phyloP scores from a whole-genome alignment of 805 yeast species.

The Kazachstania kunashirensis region DNA sequence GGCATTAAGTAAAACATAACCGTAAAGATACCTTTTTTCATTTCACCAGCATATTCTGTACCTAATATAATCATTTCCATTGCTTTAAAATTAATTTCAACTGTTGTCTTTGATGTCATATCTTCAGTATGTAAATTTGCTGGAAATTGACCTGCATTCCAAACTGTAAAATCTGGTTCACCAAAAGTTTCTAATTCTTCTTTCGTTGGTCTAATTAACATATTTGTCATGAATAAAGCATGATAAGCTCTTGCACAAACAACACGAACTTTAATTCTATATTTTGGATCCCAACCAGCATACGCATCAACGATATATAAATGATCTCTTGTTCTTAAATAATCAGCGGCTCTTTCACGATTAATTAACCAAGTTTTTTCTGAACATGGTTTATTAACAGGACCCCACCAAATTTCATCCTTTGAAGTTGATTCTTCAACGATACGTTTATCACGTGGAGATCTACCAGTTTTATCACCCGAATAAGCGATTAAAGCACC shows the following conservation, averaged over 20 bases:
- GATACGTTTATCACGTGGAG: slow-evolving; percentile 96
- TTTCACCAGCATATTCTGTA: slow-evolving; percentile 98
- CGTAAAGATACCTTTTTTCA: slow-evolving; percentile 98
- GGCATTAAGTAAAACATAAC: slow-evolving; percentile 99
- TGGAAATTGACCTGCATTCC: slow-evolving; percentile 98
- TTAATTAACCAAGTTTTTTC: slow-evolving; percentile 93
- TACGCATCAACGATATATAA: slow-evolving; percentile 91
- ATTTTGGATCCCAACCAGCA: slow-evolving; percentile 99
- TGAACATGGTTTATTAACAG: slow-evolving; percentile 89
- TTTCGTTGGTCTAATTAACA: slow-evolving; percentile 89
- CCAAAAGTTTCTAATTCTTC: slow-evolving; percentile 86
- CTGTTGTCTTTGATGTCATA: slow-evolving; percentile 93
- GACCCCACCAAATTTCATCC: slow-evolving; percentile 97
- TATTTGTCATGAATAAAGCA: slow-evolving; percentile 94
- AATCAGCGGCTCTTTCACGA: slow-evolving; percentile 93
- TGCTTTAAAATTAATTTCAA: slow-evolving; percentile 90
- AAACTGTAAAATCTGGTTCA: slow-evolving; percentile 95
- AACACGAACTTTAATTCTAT: slow-evolving; percentile 89
- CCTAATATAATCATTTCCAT: slow-evolving; percentile 99
- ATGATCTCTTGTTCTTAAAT: slow-evolving; percentile 89
- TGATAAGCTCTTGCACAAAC: slow-evolving; percentile 98
- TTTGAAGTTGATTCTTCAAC: slow-evolving; percentile 86
- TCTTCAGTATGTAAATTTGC: slow-evolving; percentile 94
- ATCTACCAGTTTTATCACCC: slow-evolving; percentile 94
- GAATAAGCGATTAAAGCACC: slow-evolving; percentile 96